A percentile compares a stretch with the other conserved stretches of the same genome.
These are phyloP conservation scores for Mucor piriformis DNA, from an alignment of 371 early-diverging fungal species.

Conservation along the genomic window DNA sequence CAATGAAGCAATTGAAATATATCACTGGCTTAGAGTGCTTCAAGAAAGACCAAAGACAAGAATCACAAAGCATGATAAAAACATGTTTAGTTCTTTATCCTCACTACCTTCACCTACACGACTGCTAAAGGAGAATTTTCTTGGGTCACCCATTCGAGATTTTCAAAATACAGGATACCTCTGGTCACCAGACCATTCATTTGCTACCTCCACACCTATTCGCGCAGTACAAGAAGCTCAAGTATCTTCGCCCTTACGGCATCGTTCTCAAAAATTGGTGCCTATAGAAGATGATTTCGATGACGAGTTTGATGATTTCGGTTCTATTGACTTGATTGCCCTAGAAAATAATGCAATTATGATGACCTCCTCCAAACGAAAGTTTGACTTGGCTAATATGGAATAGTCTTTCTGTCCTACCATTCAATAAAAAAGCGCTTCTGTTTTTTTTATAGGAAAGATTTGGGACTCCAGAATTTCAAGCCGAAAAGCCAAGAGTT, in stretches of 20 bases:
- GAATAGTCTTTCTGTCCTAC: neutral
- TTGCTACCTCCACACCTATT: slow-evolving; percentile 27
- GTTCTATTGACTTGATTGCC: neutral
- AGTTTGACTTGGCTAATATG: neutral
- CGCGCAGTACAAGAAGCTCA: slow-evolving; percentile 1
- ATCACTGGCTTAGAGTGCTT: slow-evolving; percentile 9
- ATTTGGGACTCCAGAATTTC: no score
- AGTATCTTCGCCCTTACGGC: no score
- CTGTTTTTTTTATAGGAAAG: no score
- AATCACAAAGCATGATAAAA: neutral
- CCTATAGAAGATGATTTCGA: neutral
- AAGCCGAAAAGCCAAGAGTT: no score
- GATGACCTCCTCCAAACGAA: neutral
- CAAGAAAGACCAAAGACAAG: slow-evolving; percentile 7
- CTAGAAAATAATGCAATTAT: slow-evolving; percentile 1
- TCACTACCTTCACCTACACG: slow-evolving; percentile 22
- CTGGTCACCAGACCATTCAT: slow-evolving; percentile 24
- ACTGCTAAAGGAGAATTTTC: slow-evolving; percentile 3
- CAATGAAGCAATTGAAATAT: slow-evolving; percentile 9
- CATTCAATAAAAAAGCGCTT: no score
- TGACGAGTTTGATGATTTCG: slow-evolving; percentile 20
- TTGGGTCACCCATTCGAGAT: slow-evolving; percentile 11
- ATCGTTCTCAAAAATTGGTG: no score
- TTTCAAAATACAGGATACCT: neutral
- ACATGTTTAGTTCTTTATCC: slow-evolving; percentile 22